These are phyloP conservation scores for Beta vulgaris DNA, from an alignment of 148 eudicot species.

Conservation along the genomic window DNA sequence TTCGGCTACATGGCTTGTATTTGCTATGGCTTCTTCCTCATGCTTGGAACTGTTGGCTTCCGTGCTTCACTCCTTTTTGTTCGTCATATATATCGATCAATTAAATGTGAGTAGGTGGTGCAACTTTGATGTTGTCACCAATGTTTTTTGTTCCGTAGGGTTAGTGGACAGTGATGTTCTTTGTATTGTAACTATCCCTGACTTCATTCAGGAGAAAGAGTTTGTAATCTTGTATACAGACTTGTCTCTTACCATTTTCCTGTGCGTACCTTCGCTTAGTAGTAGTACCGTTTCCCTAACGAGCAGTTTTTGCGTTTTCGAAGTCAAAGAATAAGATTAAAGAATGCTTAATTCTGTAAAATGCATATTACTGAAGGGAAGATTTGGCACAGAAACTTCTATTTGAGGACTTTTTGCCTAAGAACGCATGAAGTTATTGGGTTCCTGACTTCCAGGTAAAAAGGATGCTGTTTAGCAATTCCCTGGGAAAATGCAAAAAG, in stretches of 20 bases:
- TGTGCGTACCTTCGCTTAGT: neutral
- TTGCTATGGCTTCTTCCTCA: constrained; percentile 45
- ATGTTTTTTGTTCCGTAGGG: constrained; percentile 29
- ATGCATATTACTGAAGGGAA: no score
- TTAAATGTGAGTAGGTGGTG: constrained; percentile 35
- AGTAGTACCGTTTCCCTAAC: neutral
- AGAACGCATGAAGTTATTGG: no score
- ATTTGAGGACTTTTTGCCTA: no score
- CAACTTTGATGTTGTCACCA: constrained; percentile 13
- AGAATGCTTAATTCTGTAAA: no score
- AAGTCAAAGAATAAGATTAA: no score
- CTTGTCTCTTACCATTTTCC: constrained; percentile 6
- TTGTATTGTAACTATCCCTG: constrained; percentile 29
- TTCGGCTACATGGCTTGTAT: constrained; percentile 47
- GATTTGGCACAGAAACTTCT: no score
- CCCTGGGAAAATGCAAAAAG: no score
- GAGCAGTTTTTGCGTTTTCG: no score
- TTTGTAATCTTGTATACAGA: constrained; percentile 19
- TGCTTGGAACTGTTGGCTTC: constrained; percentile 42
- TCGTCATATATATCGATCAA: constrained; percentile 38
- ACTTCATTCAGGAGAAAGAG: constrained; percentile 17
- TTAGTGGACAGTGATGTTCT: constrained; percentile 22
- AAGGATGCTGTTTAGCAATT: neutral
- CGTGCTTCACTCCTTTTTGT: constrained; percentile 39
- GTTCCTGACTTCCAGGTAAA: no score